Evolutionary conservation across 1,139 yeast genomes (phyloP).

Genomic region (Blastobotrys apis): DNA sequence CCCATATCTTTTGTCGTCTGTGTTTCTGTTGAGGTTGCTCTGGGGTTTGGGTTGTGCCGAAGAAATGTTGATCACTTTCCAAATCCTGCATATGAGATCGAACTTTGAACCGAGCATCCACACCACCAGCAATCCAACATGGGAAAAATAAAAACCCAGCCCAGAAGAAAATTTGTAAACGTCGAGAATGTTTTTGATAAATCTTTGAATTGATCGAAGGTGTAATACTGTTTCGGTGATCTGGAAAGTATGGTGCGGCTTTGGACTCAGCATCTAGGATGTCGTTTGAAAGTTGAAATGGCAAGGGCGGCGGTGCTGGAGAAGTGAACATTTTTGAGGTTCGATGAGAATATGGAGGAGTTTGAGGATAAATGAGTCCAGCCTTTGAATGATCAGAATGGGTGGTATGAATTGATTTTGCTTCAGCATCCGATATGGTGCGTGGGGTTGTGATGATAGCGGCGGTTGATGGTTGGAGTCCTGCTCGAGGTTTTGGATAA

Average conservation of each 20-base stretch:
- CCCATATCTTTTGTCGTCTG: neutral
- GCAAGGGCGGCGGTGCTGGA: neutral
- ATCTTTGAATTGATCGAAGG: neutral
- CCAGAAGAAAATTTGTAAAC: slow-evolving; percentile 7
- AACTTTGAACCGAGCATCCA: slow-evolving; percentile 10
- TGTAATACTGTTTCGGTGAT: neutral
- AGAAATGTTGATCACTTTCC: slow-evolving; percentile 9
- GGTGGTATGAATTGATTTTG: neutral
- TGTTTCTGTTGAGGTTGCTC: neutral
- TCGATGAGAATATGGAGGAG: slow-evolving; percentile 8
- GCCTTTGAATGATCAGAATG: neutral
- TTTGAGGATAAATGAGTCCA: slow-evolving; percentile 6
- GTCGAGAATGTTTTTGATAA: slow-evolving; percentile 1
- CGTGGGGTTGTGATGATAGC: neutral
- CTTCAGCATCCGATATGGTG: neutral
- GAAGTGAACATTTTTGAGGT: slow-evolving; percentile 8
- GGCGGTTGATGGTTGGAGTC: neutral
- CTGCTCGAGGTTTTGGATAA: neutral
- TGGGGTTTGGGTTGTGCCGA: slow-evolving; percentile 1
- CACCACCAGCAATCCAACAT: slow-evolving; percentile 17
- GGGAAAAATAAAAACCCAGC: slow-evolving; percentile 18
- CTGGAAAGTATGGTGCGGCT: neutral
- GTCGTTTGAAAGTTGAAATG: neutral
- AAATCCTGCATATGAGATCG: slow-evolving; percentile 7
- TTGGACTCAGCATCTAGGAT: neutral